Percentiles rank a stretch among this genome's conserved stretches.
These are phyloP conservation scores for Paecilomyces formosus DNA, from an alignment of 2,329 filamentous ascomycete genomes.

Conservation along the genomic window DNA sequence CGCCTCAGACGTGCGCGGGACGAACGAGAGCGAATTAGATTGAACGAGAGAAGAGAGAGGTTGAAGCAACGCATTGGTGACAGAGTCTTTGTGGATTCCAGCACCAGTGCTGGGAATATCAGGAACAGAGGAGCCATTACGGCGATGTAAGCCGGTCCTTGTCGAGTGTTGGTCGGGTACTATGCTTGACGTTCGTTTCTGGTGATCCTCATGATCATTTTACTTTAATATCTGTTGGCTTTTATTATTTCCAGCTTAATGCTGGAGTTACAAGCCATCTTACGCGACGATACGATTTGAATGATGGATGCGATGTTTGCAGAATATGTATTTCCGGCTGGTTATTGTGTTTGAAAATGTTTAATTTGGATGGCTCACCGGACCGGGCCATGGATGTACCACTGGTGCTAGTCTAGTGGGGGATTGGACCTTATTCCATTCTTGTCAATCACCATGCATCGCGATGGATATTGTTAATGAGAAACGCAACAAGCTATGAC, in stretches of 20 bases:
- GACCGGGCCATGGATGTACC: background rate
- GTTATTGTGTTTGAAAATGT: background rate
- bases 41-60: conserved; percentile 46
- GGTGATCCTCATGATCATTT: background rate
- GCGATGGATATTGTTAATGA: background rate
- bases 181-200: background rate
- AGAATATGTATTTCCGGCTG: background rate
- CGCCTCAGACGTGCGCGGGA: conserved; percentile 38
- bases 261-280: background rate
- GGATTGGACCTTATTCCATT: background rate
- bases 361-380: background rate
- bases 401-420: background rate
- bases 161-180: background rate
- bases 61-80: conserved; percentile 49
- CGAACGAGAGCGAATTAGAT: conserved; percentile 37
- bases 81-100: conserved; percentile 30
- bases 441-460: background rate
- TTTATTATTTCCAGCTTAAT: background rate
- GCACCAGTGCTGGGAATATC: conserved; percentile 12
- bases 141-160: background rate
- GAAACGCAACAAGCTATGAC: background rate
- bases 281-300: background rate
- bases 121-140: background rate
- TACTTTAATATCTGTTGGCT: background rate
- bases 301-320: background rate